These are phyloP conservation scores for Colletotrichum sp. DNA, from an alignment of 2,329 filamentous ascomycete genomes.

Conservation along the genomic window DNA sequence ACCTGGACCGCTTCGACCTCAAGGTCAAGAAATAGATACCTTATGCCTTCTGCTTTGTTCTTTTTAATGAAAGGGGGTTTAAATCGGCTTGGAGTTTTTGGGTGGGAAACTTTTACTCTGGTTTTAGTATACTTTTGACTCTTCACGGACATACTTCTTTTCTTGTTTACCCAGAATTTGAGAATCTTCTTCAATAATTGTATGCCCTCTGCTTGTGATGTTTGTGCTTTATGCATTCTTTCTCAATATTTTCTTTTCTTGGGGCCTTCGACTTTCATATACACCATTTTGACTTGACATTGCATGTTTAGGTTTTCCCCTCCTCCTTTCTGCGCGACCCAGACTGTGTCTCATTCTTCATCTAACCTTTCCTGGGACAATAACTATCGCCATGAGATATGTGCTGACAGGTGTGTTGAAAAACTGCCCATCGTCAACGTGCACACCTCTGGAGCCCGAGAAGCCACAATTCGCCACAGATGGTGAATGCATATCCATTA, in stretches of 20 bases:
- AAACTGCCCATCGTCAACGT: fast-evolving
- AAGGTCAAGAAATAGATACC: conserved; percentile 20
- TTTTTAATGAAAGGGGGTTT: neutral
- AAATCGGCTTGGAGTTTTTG: neutral
- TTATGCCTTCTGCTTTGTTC: neutral
- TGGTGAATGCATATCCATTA: fast-evolving
- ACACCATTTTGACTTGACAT: too few species aligned
- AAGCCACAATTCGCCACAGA: too few species aligned
- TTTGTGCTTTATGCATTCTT: neutral
- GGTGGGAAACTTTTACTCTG: neutral
- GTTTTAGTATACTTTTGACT: neutral
- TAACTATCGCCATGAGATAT: neutral
- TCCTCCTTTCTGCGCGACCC: too few species aligned
- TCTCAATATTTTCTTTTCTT: too few species aligned
- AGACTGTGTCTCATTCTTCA: too few species aligned
- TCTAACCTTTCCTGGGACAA: neutral
- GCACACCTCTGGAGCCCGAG: too few species aligned
- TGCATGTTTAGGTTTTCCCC: too few species aligned
- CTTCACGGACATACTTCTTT: neutral
- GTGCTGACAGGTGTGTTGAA: neutral
- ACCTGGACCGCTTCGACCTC: conserved; percentile 74
- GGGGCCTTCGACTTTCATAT: too few species aligned
- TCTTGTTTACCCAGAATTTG: neutral
- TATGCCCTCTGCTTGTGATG: neutral
- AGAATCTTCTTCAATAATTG: neutral